A percentile compares a stretch with the other conserved stretches of the same genome.
These are phyloP conservation scores for Streptanthus diversifolius DNA, from an alignment of 345 rosid genomes.

Conservation along the genomic window DNA sequence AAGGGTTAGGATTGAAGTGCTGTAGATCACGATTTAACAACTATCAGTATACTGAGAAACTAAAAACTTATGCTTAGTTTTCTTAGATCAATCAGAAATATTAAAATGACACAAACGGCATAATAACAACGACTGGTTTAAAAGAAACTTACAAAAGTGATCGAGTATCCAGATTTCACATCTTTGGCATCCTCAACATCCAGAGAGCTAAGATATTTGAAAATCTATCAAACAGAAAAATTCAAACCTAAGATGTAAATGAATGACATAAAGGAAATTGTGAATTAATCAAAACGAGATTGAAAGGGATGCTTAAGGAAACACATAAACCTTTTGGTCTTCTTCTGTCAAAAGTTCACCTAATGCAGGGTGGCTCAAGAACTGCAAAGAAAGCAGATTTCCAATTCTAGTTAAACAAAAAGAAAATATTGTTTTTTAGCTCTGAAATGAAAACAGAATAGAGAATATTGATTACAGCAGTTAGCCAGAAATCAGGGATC, in stretches of 20 bases:
- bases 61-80: background rate
- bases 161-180: conserved; percentile 84
- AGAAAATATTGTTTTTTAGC: too few relatives aligned
- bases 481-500: conserved; percentile 91
- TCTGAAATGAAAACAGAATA: too few relatives aligned
- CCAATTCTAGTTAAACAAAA: too few relatives aligned
- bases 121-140: background rate
- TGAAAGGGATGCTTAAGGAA: background rate
- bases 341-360: conserved; percentile 74
- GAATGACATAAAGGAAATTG: too few relatives aligned
- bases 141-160: conserved; percentile 67
- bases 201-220: conserved; percentile 60
- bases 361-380: conserved; percentile 86
- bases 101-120: background rate
- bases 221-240: conserved; percentile 47
- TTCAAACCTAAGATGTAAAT: background rate
- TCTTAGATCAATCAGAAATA: background rate
- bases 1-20: conserved; percentile 79
- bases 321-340: conserved; percentile 72
- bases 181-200: conserved; percentile 92
- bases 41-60: background rate
- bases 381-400: conserved; percentile 40
- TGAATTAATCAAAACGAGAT: background rate
- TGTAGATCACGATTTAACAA: conserved; percentile 18
- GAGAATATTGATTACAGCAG: conserved; percentile 58